Base-by-base conservation (phyloP, 2,329 filamentous ascomycete species). In the Graphiopsis chlorocephala region DNA sequence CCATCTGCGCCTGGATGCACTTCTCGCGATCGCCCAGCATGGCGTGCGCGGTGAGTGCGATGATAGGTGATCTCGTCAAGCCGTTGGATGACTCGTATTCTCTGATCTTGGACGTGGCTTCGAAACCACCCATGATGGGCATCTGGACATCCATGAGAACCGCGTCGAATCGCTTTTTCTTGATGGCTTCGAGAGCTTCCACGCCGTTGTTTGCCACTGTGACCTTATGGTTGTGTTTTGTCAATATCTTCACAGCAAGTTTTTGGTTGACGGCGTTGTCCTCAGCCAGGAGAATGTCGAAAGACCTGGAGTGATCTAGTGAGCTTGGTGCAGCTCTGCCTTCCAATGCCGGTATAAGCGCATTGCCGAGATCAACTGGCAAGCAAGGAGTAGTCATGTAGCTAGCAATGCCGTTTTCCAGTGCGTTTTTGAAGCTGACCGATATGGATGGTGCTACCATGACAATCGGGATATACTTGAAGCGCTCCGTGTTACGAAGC, bases 121-220 rank as follows among this genome's bases (percentile, higher is more conserved):
- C 95, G 75, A 99, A 98, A 52, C 95, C 95, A 75, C 95, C 95
- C 93, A 98, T 98, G 73, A 98, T 91, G n/a, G 95, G 95, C 95
- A 99, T 99, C 77, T 98, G 95, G 20, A 99, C 95, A 75, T 99
- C 95, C 95, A 99, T 99, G 57, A 99, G 85, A 69, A 99, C 95
- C 67, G 97, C 92, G 77, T 99, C 95, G 76, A 96, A 99, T 75
- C 92, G 90, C 80, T 90, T 94, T 76, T 89, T 87, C 83, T 96
- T 93, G 71, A 97, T 88, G n/a, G 91, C 89, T 74, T 97, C 91
- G 15, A 98, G 88, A 1, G 95, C 95, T 75, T 98, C 94, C 69
- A 93, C 85, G 67, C 95, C 95, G 75, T 99, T 99, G 72, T 93
- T 92, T 50, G 97, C 95, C 26, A 99, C 95, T 0, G 91, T 94